Base-by-base conservation (phyloP, 2,329 filamentous ascomycete genomes). In the Aspergillus sp. region DNA sequence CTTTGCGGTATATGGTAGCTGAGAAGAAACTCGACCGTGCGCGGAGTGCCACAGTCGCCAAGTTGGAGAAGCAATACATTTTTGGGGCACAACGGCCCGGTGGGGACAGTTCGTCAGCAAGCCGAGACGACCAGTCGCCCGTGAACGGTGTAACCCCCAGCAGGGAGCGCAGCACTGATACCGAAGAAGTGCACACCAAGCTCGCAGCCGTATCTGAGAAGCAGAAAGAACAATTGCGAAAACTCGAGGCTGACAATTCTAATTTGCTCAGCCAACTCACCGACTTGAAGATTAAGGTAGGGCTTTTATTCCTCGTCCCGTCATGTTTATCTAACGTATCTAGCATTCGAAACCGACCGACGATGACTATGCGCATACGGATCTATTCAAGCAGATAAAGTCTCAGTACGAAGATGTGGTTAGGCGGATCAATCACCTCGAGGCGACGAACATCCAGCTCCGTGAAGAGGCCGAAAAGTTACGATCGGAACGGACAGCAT, bases 1-100 rank as follows among this genome's bases (percentile, higher is more conserved):
- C 86, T 4, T 69, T 93, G 37, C 77, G 91, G 43, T 96, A 93
- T 52, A 85, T 96, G 67, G 84, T 93, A 46, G 91, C 91, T 0
- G 91, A 98, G 58, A 93, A 93, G 66, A 91, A 86, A 56, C 69
- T 96, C 32, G 91, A 98, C 56, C 78, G 91, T 26, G 76, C 82
- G 15, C 89, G 85, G 60, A 98, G 91, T 53, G 67, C 78, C 11
- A 86, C 93, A 36, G 86, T 95, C 1, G 83, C 88, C 40, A 94
- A 93, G 56, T 63, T 98, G 38, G 91, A 96, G 57, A 82, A 86
- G 49, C 85, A 94, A 61, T 86, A 88, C 19, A 74, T 88, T 32
- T 73, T 83, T 37, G 80, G 80, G 36, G 75, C 74, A 10, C 59
- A 62, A 26, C 69, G 64, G 40, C 63, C 61, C 17, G 61, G 63